Evolutionary conservation across 2,329 filamentous ascomycete species (phyloP), one percentile per base, ranked within the genome.

Genomic region (Lachnellula occidentalis): DNA sequence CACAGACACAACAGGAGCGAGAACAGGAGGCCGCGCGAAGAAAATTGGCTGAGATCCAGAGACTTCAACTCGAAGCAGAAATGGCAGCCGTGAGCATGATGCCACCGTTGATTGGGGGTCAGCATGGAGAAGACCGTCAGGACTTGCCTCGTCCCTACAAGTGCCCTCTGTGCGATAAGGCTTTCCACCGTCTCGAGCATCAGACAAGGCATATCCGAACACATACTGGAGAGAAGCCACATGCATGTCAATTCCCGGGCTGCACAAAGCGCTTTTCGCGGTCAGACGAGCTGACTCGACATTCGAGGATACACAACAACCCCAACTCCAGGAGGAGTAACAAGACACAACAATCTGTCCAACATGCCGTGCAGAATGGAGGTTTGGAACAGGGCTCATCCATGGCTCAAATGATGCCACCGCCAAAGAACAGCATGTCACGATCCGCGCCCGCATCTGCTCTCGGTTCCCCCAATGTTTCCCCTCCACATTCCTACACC

Each of bases 261-360:
- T 97, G 92, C 83, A 92, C 89, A 65, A 97, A 97, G 76, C 90
- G 92, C 67, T 97, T 99, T 77, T 95, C 90, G 61, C 86, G 92
- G 61, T 96, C 92, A 12, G 92, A 99, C 70, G 92, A 99, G 75
- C 80, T 99, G 64, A 99, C 94, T 59, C 86, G 92, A 58, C 92
- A 99, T 75, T 96, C 92, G 70, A 84, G 92, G 71, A 99, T 99
- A 76, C 92, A 99, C 82, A 96, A 90, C 83, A 99, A 97, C 75
- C 92, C 94, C 56, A 97, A 97, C 79, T 96, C 92, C 55, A 82
- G 94, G 69, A 80, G 92, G 69, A 92, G 90, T 62, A 95, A 95
- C 79, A 96, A 96, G 78, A 83, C 84, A 57, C 73, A 75, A 53
- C 72, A 76, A 57, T 66, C 68, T 37, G 68, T 76, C 61, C 72